A percentile compares a stretch with the other conserved stretches of the same genome.
These are phyloP conservation scores for Sphagnum fallax DNA, from an alignment of 228 moss, liverwort and hornwort species.

Conservation along the genomic window DNA sequence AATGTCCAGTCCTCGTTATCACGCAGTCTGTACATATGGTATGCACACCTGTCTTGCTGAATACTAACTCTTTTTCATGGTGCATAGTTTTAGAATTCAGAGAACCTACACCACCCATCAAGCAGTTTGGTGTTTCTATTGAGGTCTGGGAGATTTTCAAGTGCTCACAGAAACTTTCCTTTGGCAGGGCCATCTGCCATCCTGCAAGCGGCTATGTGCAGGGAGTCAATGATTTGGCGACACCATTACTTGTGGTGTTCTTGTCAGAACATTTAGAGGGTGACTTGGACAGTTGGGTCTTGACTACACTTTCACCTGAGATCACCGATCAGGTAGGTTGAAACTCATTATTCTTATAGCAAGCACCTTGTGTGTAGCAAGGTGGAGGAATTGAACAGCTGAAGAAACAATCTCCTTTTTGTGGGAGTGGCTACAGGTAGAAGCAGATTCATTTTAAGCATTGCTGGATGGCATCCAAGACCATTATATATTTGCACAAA, in stretches of 20 bases:
- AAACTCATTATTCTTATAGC: too few relatives aligned
- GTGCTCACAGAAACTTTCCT: not conserved
- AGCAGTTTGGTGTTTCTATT: too few relatives aligned
- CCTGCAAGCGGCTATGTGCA: constrained; percentile 99
- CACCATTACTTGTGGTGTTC: constrained; percentile 92
- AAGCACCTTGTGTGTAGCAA: too few relatives aligned
- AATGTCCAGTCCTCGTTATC: constrained; percentile 75
- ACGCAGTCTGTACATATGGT: constrained; percentile 98
- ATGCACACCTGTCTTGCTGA: constrained; percentile 8
- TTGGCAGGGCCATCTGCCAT: constrained; percentile 94
- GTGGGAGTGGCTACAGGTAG: constrained; percentile 22
- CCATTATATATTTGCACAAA: constrained; percentile 99
- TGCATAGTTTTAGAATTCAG: too few relatives aligned
- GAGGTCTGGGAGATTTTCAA: too few relatives aligned
- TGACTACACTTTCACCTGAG: constrained; percentile 58
- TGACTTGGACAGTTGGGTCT: constrained; percentile 80
- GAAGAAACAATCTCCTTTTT: too few relatives aligned
- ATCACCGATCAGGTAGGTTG: constrained; percentile 58
- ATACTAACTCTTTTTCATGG: too few relatives aligned
- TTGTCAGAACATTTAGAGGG: constrained; percentile 94
- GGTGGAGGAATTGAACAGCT: too few relatives aligned
- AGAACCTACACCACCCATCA: too few relatives aligned
- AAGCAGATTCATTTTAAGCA: constrained; percentile 93
- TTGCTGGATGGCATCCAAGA: constrained; percentile 97
- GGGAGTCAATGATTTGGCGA: constrained; percentile 95